phyloP scores from a whole-genome alignment of 129 eudicot species.

The Sambucus nigra region DNA sequence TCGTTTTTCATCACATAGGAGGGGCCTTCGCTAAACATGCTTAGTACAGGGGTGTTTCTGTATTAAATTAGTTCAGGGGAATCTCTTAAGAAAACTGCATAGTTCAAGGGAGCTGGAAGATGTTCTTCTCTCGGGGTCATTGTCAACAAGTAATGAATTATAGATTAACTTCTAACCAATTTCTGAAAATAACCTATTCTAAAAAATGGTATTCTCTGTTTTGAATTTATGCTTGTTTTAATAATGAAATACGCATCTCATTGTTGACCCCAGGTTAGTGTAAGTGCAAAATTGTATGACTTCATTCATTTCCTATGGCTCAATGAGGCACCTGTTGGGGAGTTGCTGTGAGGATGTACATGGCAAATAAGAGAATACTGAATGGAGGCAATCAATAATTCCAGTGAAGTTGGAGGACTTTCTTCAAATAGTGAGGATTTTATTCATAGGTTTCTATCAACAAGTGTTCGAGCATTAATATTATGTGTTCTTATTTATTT shows the following conservation, averaged over 20 bases:
- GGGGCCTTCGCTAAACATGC: too few species aligned
- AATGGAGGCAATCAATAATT: slow-evolving; percentile 5
- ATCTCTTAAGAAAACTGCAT: too few species aligned
- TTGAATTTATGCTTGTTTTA: neutral
- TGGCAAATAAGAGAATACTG: neutral
- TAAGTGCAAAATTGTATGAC: slow-evolving; percentile 84
- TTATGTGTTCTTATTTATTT: too few species aligned
- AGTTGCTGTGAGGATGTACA: slow-evolving; percentile 46
- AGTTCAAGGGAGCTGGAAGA: neutral
- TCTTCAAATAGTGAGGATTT: neutral
- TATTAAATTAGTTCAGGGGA: too few species aligned
- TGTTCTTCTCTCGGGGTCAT: too few species aligned
- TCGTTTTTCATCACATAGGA: too few species aligned
- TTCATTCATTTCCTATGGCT: slow-evolving; percentile 99
- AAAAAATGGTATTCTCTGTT: neutral
- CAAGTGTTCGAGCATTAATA: too few species aligned
- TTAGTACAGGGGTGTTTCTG: too few species aligned
- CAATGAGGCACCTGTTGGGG: slow-evolving; percentile 98
- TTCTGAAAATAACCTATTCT: too few species aligned
- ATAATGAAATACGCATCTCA: neutral
- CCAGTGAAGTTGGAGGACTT: neutral
- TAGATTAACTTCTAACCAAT: too few species aligned
- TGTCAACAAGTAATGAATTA: too few species aligned
- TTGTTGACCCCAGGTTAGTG: slow-evolving; percentile 74
- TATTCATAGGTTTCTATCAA: too few species aligned